phyloP scores from a whole-genome alignment of 2,329 filamentous ascomycete species.

The Xylogone sp. region DNA sequence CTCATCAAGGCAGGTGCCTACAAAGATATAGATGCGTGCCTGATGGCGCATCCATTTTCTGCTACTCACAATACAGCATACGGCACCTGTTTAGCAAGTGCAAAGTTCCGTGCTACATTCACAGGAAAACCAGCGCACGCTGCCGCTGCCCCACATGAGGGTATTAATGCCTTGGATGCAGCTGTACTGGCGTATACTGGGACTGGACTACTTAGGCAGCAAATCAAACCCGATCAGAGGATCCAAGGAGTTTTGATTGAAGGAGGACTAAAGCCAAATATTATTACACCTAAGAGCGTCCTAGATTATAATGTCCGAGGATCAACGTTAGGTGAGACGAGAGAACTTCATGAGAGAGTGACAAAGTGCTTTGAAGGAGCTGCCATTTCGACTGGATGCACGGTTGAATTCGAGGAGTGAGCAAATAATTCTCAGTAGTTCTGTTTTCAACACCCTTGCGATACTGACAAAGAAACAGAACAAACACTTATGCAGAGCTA shows the following conservation, averaged over 20 bases:
- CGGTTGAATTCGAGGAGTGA: constrained; percentile 27
- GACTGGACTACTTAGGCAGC: constrained; percentile 21
- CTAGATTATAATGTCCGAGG: constrained; percentile 7
- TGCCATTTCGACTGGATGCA: constrained; percentile 19
- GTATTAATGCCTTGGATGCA: constrained; percentile 34
- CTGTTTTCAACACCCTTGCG: too few relatives aligned
- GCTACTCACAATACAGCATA: constrained; percentile 44
- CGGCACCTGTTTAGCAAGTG: constrained; percentile 1
- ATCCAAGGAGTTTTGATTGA: constrained; percentile 34
- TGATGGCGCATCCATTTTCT: constrained; percentile 35
- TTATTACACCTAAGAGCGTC: not conserved
- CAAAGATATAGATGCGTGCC: constrained; percentile 26
- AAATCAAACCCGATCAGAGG: constrained; percentile 9
- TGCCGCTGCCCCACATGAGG: constrained; percentile 30
- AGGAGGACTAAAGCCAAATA: constrained; percentile 18
- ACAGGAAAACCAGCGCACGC: constrained; percentile 27
- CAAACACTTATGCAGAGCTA: constrained; percentile 16
- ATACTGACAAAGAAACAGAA: too few relatives aligned
- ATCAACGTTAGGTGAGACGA: constrained; percentile 11
- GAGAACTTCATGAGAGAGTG: constrained; percentile 12
- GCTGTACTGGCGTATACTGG: constrained; percentile 29
- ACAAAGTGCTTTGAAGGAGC: constrained; percentile 21
- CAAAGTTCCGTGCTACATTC: constrained; percentile 7
- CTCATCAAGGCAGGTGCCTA: constrained; percentile 38
- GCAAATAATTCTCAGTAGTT: too few relatives aligned